Evolutionary conservation across 257 asterid species (phyloP), one percentile per base, ranked within the genome.

Genomic region (Parsonsia alboflavescens): DNA sequence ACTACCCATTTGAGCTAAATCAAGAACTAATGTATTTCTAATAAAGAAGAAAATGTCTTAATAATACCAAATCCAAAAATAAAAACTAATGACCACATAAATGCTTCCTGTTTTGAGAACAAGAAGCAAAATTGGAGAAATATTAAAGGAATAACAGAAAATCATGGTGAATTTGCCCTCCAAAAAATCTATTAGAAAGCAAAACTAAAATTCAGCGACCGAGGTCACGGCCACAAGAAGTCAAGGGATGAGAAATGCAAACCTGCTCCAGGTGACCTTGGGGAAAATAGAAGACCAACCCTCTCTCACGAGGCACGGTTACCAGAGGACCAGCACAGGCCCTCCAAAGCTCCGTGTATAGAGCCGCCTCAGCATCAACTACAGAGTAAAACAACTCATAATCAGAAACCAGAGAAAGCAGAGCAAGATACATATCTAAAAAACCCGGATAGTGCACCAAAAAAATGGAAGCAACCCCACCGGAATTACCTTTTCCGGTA

Each of bases 261-360:
- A 94, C 99, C 97, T 94, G 99, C 74, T 94, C 99, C 62, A 92
- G 88, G 85, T 94, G 99, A 58, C 99, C 99, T 86, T 94, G 99
- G 61, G 97, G 99, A 68, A 94, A 94, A 74, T 94, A 94, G 78
- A 76, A 94, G 54, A 94, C 99, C 24, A 92, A 90, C 78, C 92
- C 98, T 12, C 81, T 46, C 71, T 92, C 89, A 33, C 90, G 90
- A 65, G 97, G 99, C 46, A 94, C 93, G 5, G 98, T 92, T 64
- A 92, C 99, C 57, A 94, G 80, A 21, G 99, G 99, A 50, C 99
- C 99, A 49, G 99, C 99, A 75, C 99, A 94, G 21, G 98, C 96
- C 77, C 82, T 87, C 99, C 99, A 94, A 33, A 94, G 90, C 87
- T 92, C 99, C 71, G 87, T 83, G 83, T 89, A 94, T 56, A 94